Conservation (phyloP, 768 basidiomycete genomes). For the Suillus variegatus region DNA sequence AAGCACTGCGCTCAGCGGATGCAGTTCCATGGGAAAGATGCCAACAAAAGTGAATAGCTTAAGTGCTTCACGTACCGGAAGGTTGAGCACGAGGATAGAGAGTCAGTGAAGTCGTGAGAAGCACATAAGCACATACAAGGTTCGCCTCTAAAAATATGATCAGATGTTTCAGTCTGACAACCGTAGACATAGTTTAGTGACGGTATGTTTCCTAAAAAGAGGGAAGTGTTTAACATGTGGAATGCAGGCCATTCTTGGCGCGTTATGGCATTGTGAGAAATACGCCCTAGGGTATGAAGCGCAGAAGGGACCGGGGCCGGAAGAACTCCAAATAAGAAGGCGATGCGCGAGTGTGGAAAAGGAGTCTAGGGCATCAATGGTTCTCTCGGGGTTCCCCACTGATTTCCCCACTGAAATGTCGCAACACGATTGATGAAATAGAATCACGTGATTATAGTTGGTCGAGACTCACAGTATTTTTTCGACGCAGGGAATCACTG, state of each 20-base stretch:
- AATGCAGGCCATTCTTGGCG: background rate
- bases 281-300: background rate
- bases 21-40: background rate
- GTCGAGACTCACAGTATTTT: background rate
- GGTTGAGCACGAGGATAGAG: background rate
- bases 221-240: background rate
- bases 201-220: background rate
- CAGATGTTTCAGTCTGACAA: background rate
- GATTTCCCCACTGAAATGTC: background rate
- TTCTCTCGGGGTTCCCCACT: background rate
- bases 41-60: background rate
- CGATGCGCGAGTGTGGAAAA: background rate
- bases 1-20: background rate
- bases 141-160: background rate
- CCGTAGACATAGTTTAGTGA: background rate
- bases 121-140: background rate
- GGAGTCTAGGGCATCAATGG: background rate
- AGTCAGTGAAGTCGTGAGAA: conserved; percentile 1
- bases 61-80: background rate
- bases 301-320: background rate
- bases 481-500: background rate
- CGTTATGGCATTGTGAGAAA: background rate
- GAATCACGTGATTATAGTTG: background rate
- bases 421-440: background rate
- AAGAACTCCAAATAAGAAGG: background rate